Base-by-base conservation (phyloP, 2,329 filamentous ascomycete species). In the Arthrobotrys iridis region DNA sequence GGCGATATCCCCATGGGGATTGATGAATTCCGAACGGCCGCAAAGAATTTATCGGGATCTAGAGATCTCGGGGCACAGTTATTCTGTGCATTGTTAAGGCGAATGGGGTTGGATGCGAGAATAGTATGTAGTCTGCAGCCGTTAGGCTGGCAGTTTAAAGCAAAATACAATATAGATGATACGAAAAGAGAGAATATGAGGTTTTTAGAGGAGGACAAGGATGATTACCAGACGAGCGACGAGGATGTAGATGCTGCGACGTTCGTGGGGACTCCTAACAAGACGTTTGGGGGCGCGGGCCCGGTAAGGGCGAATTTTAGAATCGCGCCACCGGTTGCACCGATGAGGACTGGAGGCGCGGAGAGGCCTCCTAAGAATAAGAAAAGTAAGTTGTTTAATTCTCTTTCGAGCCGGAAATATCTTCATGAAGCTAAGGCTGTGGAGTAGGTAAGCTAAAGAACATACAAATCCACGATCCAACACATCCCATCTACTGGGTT, bases 51-150 rank as follows among this genome's bases (percentile, higher is more conserved):
- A 15, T 85, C 89, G 77, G 96, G 94, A 0, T 98, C 94, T 6
- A 88, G 93, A 77, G 95, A 99, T 81, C 86, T 96, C 7, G 95
- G 93, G 0, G 91, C 93, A 1, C 93, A 98, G 81, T 82, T 99
- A 0, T 97, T 96, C 79, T 98, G 95, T 81, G 91, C 93, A 1
- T 82, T 98, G 30, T 85, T 99, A 2, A 89, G 95, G 15, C 88
- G 89, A n/a, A 88, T 87, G n/a, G 93, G 92, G 1, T 88, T 98
- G 4, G 88, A 93, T 77, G 86, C 92, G 3, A 87, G 95, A 10
- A 85, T 99, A 3, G 91, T 98, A 0, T 97, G 93, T 81, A 99
- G 95, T 3, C 83, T 99, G 2, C 95, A 99, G 78, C 88, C 90
- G 0, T 84, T 99, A 0, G 66, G 65, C 43, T 76, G 70, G 43